Evolutionary conservation across 352 stramenopile genomes (phyloP).

Genomic region (Phytophthora boehmeriae): DNA sequence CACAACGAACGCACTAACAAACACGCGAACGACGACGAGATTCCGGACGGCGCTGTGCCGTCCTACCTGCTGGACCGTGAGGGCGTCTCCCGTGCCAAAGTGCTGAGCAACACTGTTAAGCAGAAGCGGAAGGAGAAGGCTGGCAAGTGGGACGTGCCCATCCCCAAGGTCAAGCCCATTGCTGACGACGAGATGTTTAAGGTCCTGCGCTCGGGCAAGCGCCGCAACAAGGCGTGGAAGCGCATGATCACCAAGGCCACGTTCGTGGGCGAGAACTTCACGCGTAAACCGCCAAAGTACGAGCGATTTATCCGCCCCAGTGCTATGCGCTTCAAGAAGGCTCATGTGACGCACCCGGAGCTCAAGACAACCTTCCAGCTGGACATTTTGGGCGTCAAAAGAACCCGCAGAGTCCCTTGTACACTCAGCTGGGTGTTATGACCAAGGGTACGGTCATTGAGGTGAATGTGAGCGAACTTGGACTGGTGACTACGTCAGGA

Average conservation of each 20-base stretch:
- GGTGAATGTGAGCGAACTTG: conserved; percentile 99
- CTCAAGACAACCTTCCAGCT: conserved; percentile 99
- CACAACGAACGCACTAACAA: conserved; percentile 99
- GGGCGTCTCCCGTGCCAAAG: conserved; percentile 98
- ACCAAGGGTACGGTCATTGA: conserved; percentile 99
- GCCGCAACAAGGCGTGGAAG: conserved; percentile 94
- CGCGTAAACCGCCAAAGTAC: conserved; percentile 99
- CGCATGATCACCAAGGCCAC: conserved; percentile 94
- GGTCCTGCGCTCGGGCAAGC: conserved; percentile 96
- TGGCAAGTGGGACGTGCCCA: conserved; percentile 99
- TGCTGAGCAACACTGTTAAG: conserved; percentile 99
- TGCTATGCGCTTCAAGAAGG: conserved; percentile 99
- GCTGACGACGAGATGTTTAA: conserved; percentile 99
- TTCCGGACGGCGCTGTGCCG: conserved; percentile 96
- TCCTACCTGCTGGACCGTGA: conserved; percentile 99
- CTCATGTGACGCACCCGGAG: conserved; percentile 99
- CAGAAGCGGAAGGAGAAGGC: conserved; percentile 99
- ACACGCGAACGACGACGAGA: conserved; percentile 97
- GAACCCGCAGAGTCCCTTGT: conserved; percentile 97
- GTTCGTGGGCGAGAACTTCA: conserved; percentile 99
- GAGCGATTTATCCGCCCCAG: conserved; percentile 99
- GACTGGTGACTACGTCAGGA: conserved; percentile 98
- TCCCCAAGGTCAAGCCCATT: conserved; percentile 98
- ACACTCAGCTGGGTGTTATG: conserved; percentile 99
- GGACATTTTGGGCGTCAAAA: conserved; percentile 99